Conservation (phyloP, 2,329 filamentous ascomycete species). For the Verticillium albo-atrum region DNA sequence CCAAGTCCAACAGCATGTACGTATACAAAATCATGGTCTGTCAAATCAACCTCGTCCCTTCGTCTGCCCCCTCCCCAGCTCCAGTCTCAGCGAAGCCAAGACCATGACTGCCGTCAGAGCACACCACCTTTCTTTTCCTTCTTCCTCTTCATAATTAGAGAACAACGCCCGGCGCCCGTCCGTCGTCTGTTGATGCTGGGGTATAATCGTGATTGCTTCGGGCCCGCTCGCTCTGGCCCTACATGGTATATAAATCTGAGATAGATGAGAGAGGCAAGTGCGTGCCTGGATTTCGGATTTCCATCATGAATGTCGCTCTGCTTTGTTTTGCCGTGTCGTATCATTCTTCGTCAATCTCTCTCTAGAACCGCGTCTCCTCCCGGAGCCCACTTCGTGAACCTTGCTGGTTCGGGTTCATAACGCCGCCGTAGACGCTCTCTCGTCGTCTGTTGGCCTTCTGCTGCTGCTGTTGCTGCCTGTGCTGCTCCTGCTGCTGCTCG, state of each 20-base stretch:
- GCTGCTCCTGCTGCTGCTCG: constrained; percentile 19
- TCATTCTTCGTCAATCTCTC: not conserved
- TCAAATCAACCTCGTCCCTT: not conserved
- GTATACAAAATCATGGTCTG: not conserved
- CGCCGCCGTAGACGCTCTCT: constrained; percentile 52
- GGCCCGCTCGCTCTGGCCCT: not conserved
- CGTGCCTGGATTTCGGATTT: not conserved
- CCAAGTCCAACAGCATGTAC: not conserved
- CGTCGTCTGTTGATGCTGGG: not conserved
- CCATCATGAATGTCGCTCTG: constrained; percentile 8
- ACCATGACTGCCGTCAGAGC: too few species aligned
- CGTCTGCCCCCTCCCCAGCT: not conserved
- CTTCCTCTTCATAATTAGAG: not conserved
- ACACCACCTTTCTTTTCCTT: too few species aligned
- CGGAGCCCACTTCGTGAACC: constrained; percentile 48
- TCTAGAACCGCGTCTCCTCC: constrained; percentile 46
- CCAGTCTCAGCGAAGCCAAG: not conserved
- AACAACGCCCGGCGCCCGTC: not conserved
- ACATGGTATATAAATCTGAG: not conserved
- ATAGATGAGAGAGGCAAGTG: not conserved
- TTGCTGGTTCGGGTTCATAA: constrained; percentile 45
- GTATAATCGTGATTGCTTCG: not conserved
- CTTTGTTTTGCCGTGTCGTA: not conserved
- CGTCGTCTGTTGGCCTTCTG: constrained; percentile 43
- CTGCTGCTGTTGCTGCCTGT: constrained; percentile 12